Conservation (phyloP, 169 alveolate genomes). For the Plasmodium gonderi region DNA sequence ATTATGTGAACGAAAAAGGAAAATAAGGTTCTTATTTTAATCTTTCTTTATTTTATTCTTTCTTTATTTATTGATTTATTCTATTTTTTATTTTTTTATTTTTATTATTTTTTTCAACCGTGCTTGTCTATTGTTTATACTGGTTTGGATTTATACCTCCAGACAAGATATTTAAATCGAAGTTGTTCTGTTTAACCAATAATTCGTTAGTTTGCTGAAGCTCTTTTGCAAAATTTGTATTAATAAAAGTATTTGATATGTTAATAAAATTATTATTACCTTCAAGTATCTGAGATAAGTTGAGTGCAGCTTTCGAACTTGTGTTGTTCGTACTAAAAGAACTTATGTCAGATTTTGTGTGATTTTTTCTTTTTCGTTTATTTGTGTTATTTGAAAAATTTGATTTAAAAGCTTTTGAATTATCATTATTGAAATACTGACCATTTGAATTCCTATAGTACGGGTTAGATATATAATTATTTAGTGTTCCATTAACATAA, state of each 20-base stretch:
- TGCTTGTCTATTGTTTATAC: neutral
- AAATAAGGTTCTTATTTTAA: too few species aligned
- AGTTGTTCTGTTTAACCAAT: slow-evolving; percentile 16
- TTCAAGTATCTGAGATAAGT: slow-evolving; percentile 37
- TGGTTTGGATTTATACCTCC: neutral
- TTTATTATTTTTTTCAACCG: too few species aligned
- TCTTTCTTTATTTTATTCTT: too few species aligned
- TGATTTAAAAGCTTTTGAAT: slow-evolving; percentile 2
- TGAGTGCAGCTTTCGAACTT: neutral
- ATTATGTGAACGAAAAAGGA: too few species aligned
- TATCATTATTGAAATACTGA: neutral
- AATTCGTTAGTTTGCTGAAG: slow-evolving; percentile 26
- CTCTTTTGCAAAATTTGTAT: slow-evolving; percentile 20
- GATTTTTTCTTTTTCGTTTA: slow-evolving; percentile 14
- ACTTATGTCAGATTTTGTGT: neutral
- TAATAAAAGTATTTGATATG: slow-evolving; percentile 48
- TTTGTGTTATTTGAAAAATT: neutral
- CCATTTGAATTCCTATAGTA: neutral
- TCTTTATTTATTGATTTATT: too few species aligned
- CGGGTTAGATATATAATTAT: neutral
- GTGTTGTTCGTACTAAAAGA: slow-evolving; percentile 4
- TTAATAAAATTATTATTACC: slow-evolving; percentile 55
- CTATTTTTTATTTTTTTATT: too few species aligned
- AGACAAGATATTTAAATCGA: slow-evolving; percentile 7
- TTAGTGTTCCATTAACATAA: neutral